Evolutionary conservation across 768 basidiomycete species (phyloP).

Genomic region (Russula vinacea): DNA sequence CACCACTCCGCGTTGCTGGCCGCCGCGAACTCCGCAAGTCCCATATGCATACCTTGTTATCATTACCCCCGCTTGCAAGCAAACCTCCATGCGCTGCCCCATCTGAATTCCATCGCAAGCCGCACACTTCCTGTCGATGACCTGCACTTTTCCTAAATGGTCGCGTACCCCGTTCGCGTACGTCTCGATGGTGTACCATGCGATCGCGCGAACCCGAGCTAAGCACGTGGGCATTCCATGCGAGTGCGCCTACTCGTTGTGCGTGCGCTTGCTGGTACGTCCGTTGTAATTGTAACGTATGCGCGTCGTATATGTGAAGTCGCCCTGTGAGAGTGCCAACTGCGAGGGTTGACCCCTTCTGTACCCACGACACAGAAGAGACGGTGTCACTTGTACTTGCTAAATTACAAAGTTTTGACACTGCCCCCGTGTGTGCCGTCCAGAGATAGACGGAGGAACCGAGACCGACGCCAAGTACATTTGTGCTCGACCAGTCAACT

Average conservation of each 20-base stretch:
- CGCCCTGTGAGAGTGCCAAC: slow-evolving; percentile 88
- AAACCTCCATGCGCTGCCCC: slow-evolving; percentile 47
- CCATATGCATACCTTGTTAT: slow-evolving; percentile 99
- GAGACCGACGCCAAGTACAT: slow-evolving; percentile 91
- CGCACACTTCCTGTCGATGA: slow-evolving; percentile 93
- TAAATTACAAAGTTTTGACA: slow-evolving; percentile 89
- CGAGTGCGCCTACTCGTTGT: slow-evolving; percentile 88
- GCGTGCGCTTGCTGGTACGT: slow-evolving; percentile 83
- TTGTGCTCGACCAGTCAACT: slow-evolving; percentile 95
- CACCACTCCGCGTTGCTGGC: slow-evolving; percentile 29
- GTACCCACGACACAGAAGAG: slow-evolving; percentile 92
- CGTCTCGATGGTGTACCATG: slow-evolving; percentile 88
- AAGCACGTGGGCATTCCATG: slow-evolving; percentile 88
- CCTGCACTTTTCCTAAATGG: slow-evolving; percentile 72
- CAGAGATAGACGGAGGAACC: slow-evolving; percentile 93
- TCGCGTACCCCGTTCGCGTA: slow-evolving; percentile 60
- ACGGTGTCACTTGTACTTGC: slow-evolving; percentile 61
- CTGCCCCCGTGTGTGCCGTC: slow-evolving; percentile 91
- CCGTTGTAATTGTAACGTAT: slow-evolving; percentile 66
- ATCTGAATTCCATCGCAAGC: slow-evolving; percentile 82
- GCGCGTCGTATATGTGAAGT: slow-evolving; percentile 92
- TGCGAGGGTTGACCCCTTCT: slow-evolving; percentile 86
- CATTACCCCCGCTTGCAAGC: slow-evolving; percentile 93
- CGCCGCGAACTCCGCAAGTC: slow-evolving; percentile 70
- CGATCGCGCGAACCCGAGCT: slow-evolving; percentile 91